Evolutionary conservation across 2,329 filamentous ascomycete species (phyloP).

Genomic region (Aspergillus brunneoviolaceus): DNA sequence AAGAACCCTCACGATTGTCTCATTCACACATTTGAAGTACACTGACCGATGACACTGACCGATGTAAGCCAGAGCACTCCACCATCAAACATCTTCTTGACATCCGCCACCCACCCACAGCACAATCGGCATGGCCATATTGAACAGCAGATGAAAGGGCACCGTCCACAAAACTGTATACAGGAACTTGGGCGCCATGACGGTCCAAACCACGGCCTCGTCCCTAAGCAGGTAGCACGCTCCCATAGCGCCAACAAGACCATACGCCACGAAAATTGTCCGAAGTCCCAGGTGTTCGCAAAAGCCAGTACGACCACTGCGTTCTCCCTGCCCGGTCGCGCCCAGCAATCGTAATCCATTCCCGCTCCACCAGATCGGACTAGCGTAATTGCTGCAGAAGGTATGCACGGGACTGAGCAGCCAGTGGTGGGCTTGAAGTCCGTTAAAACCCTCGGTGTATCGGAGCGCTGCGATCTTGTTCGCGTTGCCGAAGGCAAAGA

Average conservation of each 20-base stretch:
- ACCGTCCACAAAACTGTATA: background rate
- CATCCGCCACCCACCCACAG: background rate
- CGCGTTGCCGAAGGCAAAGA: background rate
- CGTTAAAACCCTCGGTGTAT: background rate
- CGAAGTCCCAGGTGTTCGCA: background rate
- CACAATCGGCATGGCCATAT: background rate
- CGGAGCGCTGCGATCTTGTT: background rate
- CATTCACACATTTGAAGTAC: no score
- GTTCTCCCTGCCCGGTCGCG: background rate
- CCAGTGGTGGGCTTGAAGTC: slow-evolving; percentile 2
- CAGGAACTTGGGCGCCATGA: background rate
- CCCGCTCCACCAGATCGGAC: background rate
- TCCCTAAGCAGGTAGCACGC: background rate
- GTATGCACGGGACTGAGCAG: slow-evolving; percentile 1
- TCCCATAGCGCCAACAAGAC: background rate
- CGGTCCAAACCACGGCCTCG: background rate
- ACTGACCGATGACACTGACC: no score
- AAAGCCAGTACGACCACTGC: background rate
- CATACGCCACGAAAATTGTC: background rate
- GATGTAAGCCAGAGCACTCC: no score
- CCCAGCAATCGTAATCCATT: background rate
- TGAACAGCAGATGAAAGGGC: background rate
- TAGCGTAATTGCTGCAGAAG: background rate
- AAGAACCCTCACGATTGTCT: no score
- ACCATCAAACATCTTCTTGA: no score